Base-by-base conservation (phyloP, 139 green algal genomes). In the Micractinium sp. region DNA sequence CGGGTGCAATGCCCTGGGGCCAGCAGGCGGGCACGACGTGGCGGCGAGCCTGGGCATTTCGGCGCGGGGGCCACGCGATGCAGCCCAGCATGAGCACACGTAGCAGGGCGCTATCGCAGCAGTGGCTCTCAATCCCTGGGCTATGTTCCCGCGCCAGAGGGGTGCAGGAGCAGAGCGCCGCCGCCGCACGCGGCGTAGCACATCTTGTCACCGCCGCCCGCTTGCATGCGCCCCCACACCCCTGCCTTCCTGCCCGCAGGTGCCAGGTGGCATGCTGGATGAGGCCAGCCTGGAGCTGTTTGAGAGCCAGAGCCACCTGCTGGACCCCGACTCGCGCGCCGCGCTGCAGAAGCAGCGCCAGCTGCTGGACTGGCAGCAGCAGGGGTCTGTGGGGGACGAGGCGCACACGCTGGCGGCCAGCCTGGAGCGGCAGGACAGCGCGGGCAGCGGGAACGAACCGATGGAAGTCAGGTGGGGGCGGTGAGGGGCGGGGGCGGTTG, bases 301-400 rank as follows among this genome's bases (percentile, higher is more conserved):
- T 90, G 89, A 92, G 82, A 90, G 83, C 80, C 89, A 92, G 82
- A 92, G 89, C 61, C 89, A 92, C 80, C 60, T 92, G 74, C 61
- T 92, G 80, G 89, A 92, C 74, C 75, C 75, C 23, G 84, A 92
- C n/a, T 89, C 82, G 23, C 86, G 61, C 16, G 86, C 39, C 9
- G 86, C 77, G 36, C 77, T 90, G 38, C 61, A 86, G 61, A 80
- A 81, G 82, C 89, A 92, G 87, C 82, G 85, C 29, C 85, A 90
- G 82, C 75, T 87, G 66, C 82, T 92, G 20, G 74, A 92, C 47
- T 91, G 89, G 89, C 85, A 91, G 84, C 78, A 63, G 83, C 88
- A 76, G 27, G 63, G 69, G 25, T 39, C 22, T 14, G 85, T 56
- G 71, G 71, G 85, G 2, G 85, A 81, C 71, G 71, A 81, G 71